Base-by-base conservation (phyloP, 129 eudicot genomes). In the Saussurea involucrata region DNA sequence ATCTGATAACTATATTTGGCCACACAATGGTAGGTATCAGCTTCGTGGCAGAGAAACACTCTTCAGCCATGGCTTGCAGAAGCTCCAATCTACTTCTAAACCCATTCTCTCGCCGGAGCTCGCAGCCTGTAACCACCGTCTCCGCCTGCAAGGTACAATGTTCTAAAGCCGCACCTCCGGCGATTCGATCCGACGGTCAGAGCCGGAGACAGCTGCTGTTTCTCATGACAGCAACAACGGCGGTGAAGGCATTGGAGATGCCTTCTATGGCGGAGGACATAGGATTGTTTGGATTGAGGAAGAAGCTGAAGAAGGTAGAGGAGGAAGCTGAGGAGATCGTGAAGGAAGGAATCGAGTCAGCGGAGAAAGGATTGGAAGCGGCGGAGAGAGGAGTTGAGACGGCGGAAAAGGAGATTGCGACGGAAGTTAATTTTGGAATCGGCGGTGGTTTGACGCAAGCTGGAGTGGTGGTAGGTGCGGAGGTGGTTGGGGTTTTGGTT, bases 381-480 rank as follows among this genome's bases (percentile, higher is more conserved):
- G 88, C 88, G 55, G 95, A 84, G 78, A 77, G 65, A 70, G 91
- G 87, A 44, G 68, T 89, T 0, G 87, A 69, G 63, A 60, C 88
- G 65, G 93, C 84, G 46, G 96, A 86, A 83, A 80, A 78, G 78
- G 95, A 69, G 68, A 18, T 87, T 11, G 89, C 81, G 80, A 69
- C 87, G 65, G 91, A 89, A 71, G 80, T 84, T 24, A 68, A 80
- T 46, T 88, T 86, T 40, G 90, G 90, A 17, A 85, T 88, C 20
- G 91, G 87, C 0, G 89, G 92, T 18, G 97, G 91, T 24, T 63
- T 88, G 76, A 85, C 87, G 28, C 99, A 95, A 86, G 99, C 99
- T 8, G 97, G 93, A n/a, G 92, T 66, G 77, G 99, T 95, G 69
- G 95, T 80, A 0, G 99, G 88, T 36, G 97, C 96, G 22, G 97